Evolutionary conservation across 129 eudicot species (phyloP), one percentile per base, ranked within the genome.

Genomic region (Flaveria bidentis): DNA sequence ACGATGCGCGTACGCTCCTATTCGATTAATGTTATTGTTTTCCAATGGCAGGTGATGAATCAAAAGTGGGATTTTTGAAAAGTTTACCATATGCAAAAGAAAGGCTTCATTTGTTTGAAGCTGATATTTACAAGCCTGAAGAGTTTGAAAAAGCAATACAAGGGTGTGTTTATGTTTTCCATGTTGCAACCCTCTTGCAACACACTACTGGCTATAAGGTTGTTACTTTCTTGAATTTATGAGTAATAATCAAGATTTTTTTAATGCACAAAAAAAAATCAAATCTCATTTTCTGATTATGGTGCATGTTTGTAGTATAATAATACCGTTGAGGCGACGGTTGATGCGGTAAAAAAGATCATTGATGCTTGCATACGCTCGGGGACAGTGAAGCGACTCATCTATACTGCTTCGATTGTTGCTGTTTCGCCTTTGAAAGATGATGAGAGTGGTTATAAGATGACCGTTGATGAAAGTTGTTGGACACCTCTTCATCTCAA

Each of bases 341-440:
- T 86, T 42, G 76, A 26, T 50, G 82, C 78, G 16, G 86, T 66
- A 57, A 88, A 84, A 65, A 74, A 67, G 71, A 85, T 88, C 11
- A 65, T 25, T 6, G 77, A 55, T 5, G 41, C 69, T 63, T 88
- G 94, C 82, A 39, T 88, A 14, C 76, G 7, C 58, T 80, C 86
- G 47, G 79, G 79, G 26, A 91, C 97, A 10, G 97, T 91, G 47
- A 86, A 78, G 64, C 69, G 82, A 23, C 84, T 91, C 6, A 81
- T 91, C 20, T 88, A 88, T 67, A 86, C 91, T 4, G 85, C 87
- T 60, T 55, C 86, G 0, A 80, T 86, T 44, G 33, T 60, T 1
- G 78, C 93, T 26, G 89, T 88, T 1, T 90, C 93, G 0, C 89
- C 93, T 16, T 44, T 88, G 36, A 88, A 82, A 51, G 84, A 87